Evolutionary conservation across 495 filamentous ascomycete species (phyloP).

Genomic region (Aspergillus taichungensis): DNA sequence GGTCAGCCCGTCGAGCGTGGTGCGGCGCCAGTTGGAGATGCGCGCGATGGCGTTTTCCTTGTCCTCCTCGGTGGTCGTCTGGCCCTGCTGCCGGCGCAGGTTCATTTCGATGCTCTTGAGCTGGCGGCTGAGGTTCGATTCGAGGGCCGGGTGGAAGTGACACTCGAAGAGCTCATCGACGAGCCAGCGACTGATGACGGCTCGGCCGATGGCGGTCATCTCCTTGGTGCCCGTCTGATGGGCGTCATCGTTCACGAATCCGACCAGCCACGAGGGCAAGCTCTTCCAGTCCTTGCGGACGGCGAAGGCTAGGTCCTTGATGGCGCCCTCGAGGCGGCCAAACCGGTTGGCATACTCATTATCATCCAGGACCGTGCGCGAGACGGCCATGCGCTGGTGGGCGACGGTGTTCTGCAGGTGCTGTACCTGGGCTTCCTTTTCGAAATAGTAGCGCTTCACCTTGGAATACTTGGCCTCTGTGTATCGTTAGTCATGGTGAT

Average conservation of each 20-base stretch:
- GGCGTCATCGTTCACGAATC: constrained; percentile 75
- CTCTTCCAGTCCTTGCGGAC: constrained; percentile 87
- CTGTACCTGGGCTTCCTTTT: constrained; percentile 87
- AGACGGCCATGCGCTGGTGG: constrained; percentile 89
- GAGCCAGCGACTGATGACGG: constrained; percentile 82
- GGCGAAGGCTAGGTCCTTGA: constrained; percentile 89
- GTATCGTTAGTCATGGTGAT: not conserved
- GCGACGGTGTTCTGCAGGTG: constrained; percentile 93
- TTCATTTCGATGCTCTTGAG: constrained; percentile 86
- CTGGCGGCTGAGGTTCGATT: constrained; percentile 61
- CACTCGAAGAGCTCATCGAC: constrained; percentile 85
- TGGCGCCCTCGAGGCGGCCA: constrained; percentile 84
- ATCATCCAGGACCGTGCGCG: constrained; percentile 90
- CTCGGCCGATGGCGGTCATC: constrained; percentile 93
- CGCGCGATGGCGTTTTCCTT: constrained; percentile 80
- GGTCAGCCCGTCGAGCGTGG: constrained; percentile 85
- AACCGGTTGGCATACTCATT: constrained; percentile 89
- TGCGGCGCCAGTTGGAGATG: constrained; percentile 85
- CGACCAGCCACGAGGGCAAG: constrained; percentile 69
- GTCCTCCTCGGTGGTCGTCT: constrained; percentile 71
- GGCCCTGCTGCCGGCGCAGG: constrained; percentile 62
- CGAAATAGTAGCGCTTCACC: constrained; percentile 95
- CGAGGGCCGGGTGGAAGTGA: constrained; percentile 84
- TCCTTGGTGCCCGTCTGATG: constrained; percentile 77
- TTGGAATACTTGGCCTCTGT: constrained; percentile 93